phyloP scores from a whole-genome alignment of 805 yeast genomes.

The Ogataea paraovalis region DNA sequence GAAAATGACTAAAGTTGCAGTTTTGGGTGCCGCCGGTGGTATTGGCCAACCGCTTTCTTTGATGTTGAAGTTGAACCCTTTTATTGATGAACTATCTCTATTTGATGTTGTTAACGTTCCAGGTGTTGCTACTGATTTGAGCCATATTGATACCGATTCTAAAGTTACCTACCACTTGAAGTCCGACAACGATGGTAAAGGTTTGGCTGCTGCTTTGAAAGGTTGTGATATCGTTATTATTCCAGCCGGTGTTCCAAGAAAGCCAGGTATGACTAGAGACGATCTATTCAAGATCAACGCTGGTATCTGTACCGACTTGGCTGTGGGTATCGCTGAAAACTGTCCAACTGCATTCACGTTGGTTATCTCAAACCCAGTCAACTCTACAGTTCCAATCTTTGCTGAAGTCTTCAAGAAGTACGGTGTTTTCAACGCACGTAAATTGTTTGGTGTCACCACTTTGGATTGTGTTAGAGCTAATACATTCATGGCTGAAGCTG shows the following conservation, averaged over 20 bases:
- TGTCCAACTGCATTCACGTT: conserved; percentile 75
- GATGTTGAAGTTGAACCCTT: conserved; percentile 43
- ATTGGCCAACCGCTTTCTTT: conserved; percentile 56
- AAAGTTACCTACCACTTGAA: conserved; percentile 41
- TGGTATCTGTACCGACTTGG: conserved; percentile 68
- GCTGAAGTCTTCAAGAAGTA: conserved; percentile 70
- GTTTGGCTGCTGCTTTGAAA: conserved; percentile 39
- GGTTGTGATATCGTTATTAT: conserved; percentile 43
- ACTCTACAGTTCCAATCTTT: conserved; percentile 88
- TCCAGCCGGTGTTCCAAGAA: conserved; percentile 89
- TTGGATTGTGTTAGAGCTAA: conserved; percentile 86
- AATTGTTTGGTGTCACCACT: conserved; percentile 84
- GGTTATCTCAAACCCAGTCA: conserved; percentile 90
- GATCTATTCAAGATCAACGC: conserved; percentile 75
- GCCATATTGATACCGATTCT: conserved; percentile 50
- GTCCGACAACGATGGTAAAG: conserved; percentile 24
- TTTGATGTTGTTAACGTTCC: conserved; percentile 54
- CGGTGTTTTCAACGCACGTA: conserved; percentile 66
- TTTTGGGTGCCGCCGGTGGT: conserved; percentile 87
- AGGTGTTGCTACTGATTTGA: conserved; percentile 53
- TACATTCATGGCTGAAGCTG: conserved; percentile 63
- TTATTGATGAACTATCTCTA: conserved; percentile 42
- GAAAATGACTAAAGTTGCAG: conserved; percentile 43
- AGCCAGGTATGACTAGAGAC: conserved; percentile 99
- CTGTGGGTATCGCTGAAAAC: conserved; percentile 66